These are phyloP conservation scores for Neolentinus lepideus DNA, from an alignment of 1,284 basidiomycete genomes.

Conservation along the genomic window DNA sequence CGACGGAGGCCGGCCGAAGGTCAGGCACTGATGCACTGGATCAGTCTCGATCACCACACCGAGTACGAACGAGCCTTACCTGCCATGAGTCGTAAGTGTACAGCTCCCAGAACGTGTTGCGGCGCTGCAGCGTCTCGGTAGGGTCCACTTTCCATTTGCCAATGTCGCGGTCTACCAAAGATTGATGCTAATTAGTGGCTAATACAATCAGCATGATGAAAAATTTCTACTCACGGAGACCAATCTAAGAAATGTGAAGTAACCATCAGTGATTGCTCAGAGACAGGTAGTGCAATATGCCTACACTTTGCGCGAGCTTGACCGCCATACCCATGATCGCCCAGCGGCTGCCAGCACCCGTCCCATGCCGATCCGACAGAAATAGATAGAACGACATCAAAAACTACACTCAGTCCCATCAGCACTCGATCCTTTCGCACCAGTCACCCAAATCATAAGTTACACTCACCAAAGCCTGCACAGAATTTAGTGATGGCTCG, in stretches of 20 bases:
- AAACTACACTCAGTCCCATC: slow-evolving; percentile 33
- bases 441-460: too few species aligned
- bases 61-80: slow-evolving; percentile 19
- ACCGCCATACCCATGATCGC: slow-evolving; percentile 72
- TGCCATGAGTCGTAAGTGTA: slow-evolving; percentile 73
- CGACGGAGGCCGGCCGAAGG: slow-evolving; percentile 69
- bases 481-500: slow-evolving; percentile 64
- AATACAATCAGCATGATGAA: slow-evolving; percentile 9
- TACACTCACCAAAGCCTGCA: slow-evolving; percentile 57
- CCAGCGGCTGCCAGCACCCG: slow-evolving; percentile 67
- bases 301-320: slow-evolving; percentile 71
- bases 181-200: slow-evolving; percentile 5
- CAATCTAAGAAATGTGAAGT: slow-evolving; percentile 41
- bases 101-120: slow-evolving; percentile 71
- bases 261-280: slow-evolving; percentile 3
- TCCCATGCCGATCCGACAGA: slow-evolving; percentile 66
- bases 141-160: slow-evolving; percentile 58
- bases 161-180: slow-evolving; percentile 58
- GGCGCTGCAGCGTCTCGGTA: slow-evolving; percentile 52
- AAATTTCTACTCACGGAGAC: slow-evolving; percentile 51
- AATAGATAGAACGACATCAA: slow-evolving; percentile 76
- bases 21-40: slow-evolving; percentile 43
- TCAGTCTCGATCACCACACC: slow-evolving; percentile 2
- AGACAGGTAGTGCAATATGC: slow-evolving; percentile 20
- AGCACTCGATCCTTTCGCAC: too few species aligned